Evolutionary conservation across 2,329 filamentous ascomycete genomes (phyloP), one percentile per base, ranked within the genome.

Genomic region (Cytospora piceae): DNA sequence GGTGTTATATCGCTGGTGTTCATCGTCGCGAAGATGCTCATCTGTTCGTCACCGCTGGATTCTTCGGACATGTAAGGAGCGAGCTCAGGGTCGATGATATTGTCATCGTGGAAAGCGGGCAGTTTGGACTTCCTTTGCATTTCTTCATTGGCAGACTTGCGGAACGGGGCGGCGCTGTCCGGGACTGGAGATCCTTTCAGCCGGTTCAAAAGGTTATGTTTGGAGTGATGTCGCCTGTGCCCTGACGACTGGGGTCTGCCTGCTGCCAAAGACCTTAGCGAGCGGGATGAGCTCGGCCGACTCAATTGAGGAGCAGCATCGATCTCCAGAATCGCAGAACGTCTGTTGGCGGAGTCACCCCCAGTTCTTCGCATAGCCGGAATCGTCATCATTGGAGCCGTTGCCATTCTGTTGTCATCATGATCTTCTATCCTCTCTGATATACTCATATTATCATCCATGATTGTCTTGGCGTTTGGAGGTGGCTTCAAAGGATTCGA

Each of bases 21-120:
- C 79, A 90, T 84, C 8, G 86, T 88, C 1, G 91, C 89, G 77
- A 96, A 91, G 15, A 97, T 90, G 73, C 90, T 94, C 78, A 94
- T 90, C 71, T 96, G 92, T 70, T 99, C 94, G 72, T 97, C 94
- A 46, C 91, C 94, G 72, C 93, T 97, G 1, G 94, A 97, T 57
- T 92, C 93, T 74, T 99, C 95, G 8, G 95, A 99, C 83, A 99
- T 91, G 77, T 96, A 99, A 39, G 93, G 91, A 6, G 94, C 94
- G 62, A 99, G 81, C 73, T 99, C 95, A 1, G 95, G 95, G 74
- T 99, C 95, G 71, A 99, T 98, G 71, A 99, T 97, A 74, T 95
- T 98, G 80, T 99, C 95, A 73, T 95, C 93, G 75, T 99, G 95
- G 72, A 99, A 98, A n/a, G 93, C 93, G 20, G 94, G 90, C 42